Conservation (phyloP, 352 stramenopile genomes). For the Phytophthora colocasiae region DNA sequence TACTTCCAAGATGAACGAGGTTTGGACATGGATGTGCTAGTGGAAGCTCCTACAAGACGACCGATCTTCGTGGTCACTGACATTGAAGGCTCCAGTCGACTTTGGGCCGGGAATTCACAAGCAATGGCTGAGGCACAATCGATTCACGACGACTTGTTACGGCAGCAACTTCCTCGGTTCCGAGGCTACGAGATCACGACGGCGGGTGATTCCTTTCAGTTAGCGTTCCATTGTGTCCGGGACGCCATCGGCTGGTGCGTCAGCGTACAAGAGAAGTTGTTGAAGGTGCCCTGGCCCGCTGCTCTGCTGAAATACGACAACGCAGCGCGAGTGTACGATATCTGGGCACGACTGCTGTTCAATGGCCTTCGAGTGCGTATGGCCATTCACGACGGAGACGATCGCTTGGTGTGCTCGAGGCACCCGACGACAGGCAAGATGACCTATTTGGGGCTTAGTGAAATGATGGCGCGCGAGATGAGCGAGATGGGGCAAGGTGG, state of each 20-base stretch:
- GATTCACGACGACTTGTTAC: conserved; percentile 77
- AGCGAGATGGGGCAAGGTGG: conserved; percentile 68
- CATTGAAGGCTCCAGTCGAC: conserved; percentile 78
- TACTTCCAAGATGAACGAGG: conserved; percentile 54
- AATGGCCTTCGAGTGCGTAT: conserved; percentile 79
- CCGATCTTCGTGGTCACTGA: conserved; percentile 87
- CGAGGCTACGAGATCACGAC: conserved; percentile 88
- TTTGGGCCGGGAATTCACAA: conserved; percentile 59
- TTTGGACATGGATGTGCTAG: conserved; percentile 40
- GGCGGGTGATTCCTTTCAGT: conserved; percentile 77
- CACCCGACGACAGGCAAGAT: conserved; percentile 82
- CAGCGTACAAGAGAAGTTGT: conserved; percentile 68
- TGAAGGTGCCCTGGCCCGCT: conserved; percentile 64
- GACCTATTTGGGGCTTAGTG: conserved; percentile 74
- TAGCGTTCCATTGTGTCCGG: conserved; percentile 74
- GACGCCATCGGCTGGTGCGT: conserved; percentile 75
- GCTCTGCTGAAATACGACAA: conserved; percentile 54
- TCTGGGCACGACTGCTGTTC: conserved; percentile 69
- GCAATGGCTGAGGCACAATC: conserved; percentile 74
- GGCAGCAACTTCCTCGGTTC: conserved; percentile 55
- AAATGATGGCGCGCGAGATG: conserved; percentile 75
- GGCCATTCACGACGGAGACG: conserved; percentile 77
- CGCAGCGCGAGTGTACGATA: conserved; percentile 53
- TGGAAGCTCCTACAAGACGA: conserved; percentile 53
- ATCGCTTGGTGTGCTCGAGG: conserved; percentile 65